These are phyloP conservation scores for Fusarium goolgardi DNA, from an alignment of 2,329 filamentous ascomycete species.

Conservation along the genomic window DNA sequence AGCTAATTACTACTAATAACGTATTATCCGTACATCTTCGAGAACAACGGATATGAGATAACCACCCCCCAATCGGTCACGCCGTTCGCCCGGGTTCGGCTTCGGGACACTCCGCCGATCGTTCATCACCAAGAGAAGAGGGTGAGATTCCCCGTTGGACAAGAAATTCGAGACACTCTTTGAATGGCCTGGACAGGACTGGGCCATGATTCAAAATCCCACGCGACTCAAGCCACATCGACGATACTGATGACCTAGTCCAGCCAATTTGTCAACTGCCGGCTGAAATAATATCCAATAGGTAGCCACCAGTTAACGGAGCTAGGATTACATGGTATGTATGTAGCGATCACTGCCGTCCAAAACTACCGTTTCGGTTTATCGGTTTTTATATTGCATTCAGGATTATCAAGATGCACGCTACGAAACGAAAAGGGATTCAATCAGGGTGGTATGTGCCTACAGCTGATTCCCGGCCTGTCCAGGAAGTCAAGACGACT, in stretches of 20 bases:
- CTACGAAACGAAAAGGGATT: neutral
- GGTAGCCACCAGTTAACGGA: neutral
- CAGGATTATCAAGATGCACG: no score
- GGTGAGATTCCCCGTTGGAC: constrained; percentile 23
- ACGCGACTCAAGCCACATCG: constrained; percentile 31
- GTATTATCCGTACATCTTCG: neutral
- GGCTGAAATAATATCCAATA: constrained; percentile 10
- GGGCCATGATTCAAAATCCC: constrained; percentile 25
- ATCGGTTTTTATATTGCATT: neutral
- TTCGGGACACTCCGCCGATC: constrained; percentile 38
- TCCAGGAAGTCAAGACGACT: constrained; percentile 66
- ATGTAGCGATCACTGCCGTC: neutral
- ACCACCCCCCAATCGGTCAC: constrained; percentile 37
- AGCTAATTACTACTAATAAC: neutral
- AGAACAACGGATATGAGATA: neutral
- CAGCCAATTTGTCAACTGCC: constrained; percentile 34
- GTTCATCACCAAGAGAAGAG: constrained; percentile 25
- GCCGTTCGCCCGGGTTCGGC: constrained; percentile 36
- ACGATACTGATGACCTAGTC: constrained; percentile 11
- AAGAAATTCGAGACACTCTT: neutral
- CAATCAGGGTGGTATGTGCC: constrained; percentile 57
- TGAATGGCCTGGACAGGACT: constrained; percentile 5
- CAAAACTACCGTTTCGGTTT: constrained; percentile 4
- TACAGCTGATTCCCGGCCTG: constrained; percentile 69
- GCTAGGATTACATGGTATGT: constrained; percentile 4